Percentiles rank a stretch among this genome's conserved stretches.
phyloP scores from a whole-genome alignment of 306 rosid species.

The Lathyrus oleraceus region DNA sequence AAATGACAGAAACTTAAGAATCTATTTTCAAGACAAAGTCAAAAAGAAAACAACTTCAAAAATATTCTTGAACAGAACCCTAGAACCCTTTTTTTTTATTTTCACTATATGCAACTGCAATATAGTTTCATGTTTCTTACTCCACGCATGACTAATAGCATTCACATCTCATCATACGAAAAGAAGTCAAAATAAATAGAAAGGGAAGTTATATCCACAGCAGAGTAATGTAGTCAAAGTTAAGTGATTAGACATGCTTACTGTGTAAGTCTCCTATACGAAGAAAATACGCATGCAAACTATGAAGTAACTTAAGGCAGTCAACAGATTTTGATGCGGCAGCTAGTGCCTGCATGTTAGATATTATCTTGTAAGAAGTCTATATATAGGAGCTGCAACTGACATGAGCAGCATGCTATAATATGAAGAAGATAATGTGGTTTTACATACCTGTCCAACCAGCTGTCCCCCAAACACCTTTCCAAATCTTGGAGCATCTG shows the following conservation, averaged over 20 bases:
- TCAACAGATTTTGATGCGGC: conserved; percentile 96
- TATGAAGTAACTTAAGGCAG: conserved; percentile 70
- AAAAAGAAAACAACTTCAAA: conserved; percentile 20
- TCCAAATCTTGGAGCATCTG: conserved; percentile 80
- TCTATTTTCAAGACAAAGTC: conserved; percentile 10
- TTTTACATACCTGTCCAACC: conserved; percentile 80
- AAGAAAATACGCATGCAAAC: conserved; percentile 86
- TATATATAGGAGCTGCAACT: conserved; percentile 27
- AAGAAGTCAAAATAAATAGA: conserved; percentile 10
- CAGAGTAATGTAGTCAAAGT: conserved; percentile 27
- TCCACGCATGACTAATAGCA: conserved; percentile 20
- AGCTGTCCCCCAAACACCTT: conserved; percentile 96
- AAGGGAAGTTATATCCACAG: not conserved
- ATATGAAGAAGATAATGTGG: conserved; percentile 32
- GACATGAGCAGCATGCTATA: conserved; percentile 25
- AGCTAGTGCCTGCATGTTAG: conserved; percentile 74
- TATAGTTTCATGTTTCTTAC: conserved; percentile 4
- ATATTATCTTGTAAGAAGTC: conserved; percentile 36
- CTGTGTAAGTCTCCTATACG: conserved; percentile 75
- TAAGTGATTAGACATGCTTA: conserved; percentile 50
- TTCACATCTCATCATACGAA: conserved; percentile 23
- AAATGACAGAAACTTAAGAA: conserved; percentile 6
- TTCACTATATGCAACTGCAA: not conserved
- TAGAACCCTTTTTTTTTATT: not conserved
- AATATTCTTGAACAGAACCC: conserved; percentile 7